phyloP scores from a whole-genome alignment of 768 basidiomycete species.

The Gymnopilus junonius region DNA sequence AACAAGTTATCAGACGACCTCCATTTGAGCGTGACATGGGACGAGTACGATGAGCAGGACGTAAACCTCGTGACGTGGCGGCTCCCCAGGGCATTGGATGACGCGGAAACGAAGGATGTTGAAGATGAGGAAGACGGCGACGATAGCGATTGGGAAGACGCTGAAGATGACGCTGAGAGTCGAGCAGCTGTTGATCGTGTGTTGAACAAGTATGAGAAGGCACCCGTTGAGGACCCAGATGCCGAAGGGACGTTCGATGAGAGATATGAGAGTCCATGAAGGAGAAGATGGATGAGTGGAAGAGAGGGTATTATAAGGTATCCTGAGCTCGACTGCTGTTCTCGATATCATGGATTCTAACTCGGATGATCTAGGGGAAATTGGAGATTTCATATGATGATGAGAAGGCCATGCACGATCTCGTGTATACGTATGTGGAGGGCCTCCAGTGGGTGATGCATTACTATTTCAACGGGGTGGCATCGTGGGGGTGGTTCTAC shows the following conservation, averaged over 20 bases:
- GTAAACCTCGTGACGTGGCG: slow-evolving; percentile 74
- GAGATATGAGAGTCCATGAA: slow-evolving; percentile 72
- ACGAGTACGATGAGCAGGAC: slow-evolving; percentile 88
- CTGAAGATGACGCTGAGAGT: slow-evolving; percentile 74
- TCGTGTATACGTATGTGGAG: slow-evolving; percentile 85
- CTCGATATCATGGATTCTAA: not conserved
- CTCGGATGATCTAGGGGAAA: slow-evolving; percentile 67
- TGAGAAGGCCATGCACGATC: slow-evolving; percentile 65
- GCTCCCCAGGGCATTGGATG: slow-evolving; percentile 52
- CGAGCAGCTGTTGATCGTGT: slow-evolving; percentile 79
- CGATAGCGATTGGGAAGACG: slow-evolving; percentile 57
- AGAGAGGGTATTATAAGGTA: slow-evolving; percentile 87
- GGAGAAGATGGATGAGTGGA: slow-evolving; percentile 94
- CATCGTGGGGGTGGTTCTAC: slow-evolving; percentile 99
- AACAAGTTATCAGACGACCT: slow-evolving; percentile 75
- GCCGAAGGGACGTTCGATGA: slow-evolving; percentile 80
- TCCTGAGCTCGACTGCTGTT: not conserved
- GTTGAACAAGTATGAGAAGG: slow-evolving; percentile 85
- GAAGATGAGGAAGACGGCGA: slow-evolving; percentile 37
- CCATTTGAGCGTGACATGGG: slow-evolving; percentile 85
- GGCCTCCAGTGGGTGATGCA: slow-evolving; percentile 99
- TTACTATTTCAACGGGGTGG: slow-evolving; percentile 97
- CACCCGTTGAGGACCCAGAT: slow-evolving; percentile 73
- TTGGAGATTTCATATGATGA: slow-evolving; percentile 79
- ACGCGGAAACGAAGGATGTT: slow-evolving; percentile 36